Evolutionary conservation across 2,329 filamentous ascomycete genomes (phyloP).

Genomic region (Epichloe typhina): DNA sequence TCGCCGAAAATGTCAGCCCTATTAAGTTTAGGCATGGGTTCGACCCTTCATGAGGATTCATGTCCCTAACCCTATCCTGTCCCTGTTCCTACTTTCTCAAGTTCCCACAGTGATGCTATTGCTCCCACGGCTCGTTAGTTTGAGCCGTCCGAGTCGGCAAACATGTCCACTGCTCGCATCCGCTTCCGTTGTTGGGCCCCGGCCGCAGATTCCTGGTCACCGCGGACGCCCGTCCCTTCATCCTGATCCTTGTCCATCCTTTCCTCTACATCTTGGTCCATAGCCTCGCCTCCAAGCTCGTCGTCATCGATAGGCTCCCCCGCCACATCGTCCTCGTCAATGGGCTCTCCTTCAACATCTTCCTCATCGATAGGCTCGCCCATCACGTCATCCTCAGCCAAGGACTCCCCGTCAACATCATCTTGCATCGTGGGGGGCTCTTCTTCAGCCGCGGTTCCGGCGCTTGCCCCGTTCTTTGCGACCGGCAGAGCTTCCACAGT

Average conservation of each 20-base stretch:
- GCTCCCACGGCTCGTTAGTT: slow-evolving; percentile 2
- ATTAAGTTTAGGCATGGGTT: too few relatives aligned
- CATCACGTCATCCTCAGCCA: slow-evolving; percentile 30
- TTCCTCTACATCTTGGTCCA: slow-evolving; percentile 24
- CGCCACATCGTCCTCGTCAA: slow-evolving; percentile 28
- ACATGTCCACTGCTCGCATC: slow-evolving; percentile 75
- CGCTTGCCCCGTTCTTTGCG: slow-evolving; percentile 6
- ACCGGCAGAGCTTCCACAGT: slow-evolving; percentile 26
- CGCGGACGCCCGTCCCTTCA: slow-evolving; percentile 21
- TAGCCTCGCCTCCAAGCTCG: slow-evolving; percentile 25
- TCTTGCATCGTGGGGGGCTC: slow-evolving; percentile 19
- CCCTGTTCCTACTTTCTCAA: too few relatives aligned
- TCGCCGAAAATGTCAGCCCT: too few relatives aligned
- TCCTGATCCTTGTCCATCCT: slow-evolving; percentile 25
- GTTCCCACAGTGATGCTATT: neutral
- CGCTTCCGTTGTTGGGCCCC: slow-evolving; percentile 37
- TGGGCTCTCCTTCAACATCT: slow-evolving; percentile 33
- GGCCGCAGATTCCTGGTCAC: slow-evolving; percentile 21
- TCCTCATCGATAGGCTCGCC: slow-evolving; percentile 33
- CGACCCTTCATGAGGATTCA: too few relatives aligned
- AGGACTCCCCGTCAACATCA: slow-evolving; percentile 24
- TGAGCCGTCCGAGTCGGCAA: slow-evolving; percentile 57
- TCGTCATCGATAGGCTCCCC: slow-evolving; percentile 31
- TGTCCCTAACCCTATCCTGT: too few relatives aligned
- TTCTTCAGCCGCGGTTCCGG: slow-evolving; percentile 4